phyloP scores from a whole-genome alignment of 208 protist genomes.

The Trichomonas tenax region DNA sequence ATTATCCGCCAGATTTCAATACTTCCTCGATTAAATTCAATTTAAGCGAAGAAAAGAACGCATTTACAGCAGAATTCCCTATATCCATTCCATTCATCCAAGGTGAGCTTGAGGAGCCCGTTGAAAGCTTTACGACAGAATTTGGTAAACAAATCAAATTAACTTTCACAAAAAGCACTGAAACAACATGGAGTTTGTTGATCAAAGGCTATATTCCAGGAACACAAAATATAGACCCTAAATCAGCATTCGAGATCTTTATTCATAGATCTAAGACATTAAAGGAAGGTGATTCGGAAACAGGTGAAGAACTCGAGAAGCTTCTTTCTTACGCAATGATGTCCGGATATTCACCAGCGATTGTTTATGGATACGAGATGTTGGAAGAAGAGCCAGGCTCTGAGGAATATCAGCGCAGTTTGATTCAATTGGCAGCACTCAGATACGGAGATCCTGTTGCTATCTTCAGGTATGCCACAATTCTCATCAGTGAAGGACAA shows the following conservation, averaged over 20 bases:
- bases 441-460: not conserved
- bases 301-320: not conserved
- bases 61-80: not conserved
- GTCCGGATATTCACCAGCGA: not conserved
- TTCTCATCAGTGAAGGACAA: not conserved
- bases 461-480: not conserved
- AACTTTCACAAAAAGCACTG: not conserved
- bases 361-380: not conserved
- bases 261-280: not conserved
- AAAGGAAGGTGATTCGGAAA: not conserved
- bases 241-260: not conserved
- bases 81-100: not conserved
- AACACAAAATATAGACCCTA: not conserved
- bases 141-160: not conserved
- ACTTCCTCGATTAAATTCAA: not conserved
- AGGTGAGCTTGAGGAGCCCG: not conserved
- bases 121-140: not conserved
- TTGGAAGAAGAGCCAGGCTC: not conserved
- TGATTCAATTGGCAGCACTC: not conserved
- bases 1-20: not conserved
- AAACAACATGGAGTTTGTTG: not conserved
- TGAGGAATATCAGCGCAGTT: not conserved
- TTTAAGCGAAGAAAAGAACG: not conserved
- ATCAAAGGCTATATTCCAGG: not conserved
- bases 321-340: not conserved